A percentile compares a stretch with the other conserved stretches of the same genome.
Evolutionary conservation across 2,329 filamentous ascomycete species (phyloP).

Genomic region (Xylariaceae sp.): DNA sequence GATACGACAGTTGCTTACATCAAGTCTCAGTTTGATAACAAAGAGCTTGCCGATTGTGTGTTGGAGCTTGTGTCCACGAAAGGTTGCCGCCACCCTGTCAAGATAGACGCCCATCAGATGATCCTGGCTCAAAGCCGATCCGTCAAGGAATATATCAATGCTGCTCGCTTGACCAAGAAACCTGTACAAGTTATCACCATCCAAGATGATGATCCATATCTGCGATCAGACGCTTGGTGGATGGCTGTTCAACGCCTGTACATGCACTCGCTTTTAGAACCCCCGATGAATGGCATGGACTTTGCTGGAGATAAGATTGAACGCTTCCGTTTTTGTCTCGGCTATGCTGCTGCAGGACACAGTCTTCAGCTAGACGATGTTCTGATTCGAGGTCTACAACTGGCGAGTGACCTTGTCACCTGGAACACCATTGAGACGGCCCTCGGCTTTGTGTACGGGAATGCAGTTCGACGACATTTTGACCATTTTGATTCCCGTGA

Average conservation of each 20-base stretch:
- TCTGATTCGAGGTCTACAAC: slow-evolving; percentile 55
- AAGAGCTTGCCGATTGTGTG: slow-evolving; percentile 41
- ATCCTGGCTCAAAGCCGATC: slow-evolving; percentile 53
- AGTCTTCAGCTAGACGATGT: slow-evolving; percentile 56
- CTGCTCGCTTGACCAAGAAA: slow-evolving; percentile 33
- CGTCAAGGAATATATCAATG: slow-evolving; percentile 34
- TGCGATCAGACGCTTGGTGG: slow-evolving; percentile 56
- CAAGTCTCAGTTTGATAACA: slow-evolving; percentile 37
- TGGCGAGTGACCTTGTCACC: slow-evolving; percentile 55
- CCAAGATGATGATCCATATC: slow-evolving; percentile 50
- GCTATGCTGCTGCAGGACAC: slow-evolving; percentile 62
- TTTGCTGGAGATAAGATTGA: slow-evolving; percentile 41
- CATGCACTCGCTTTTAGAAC: slow-evolving; percentile 47
- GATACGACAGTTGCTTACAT: slow-evolving; percentile 33
- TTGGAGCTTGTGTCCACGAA: slow-evolving; percentile 40
- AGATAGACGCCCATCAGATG: slow-evolving; percentile 53
- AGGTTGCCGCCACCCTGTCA: slow-evolving; percentile 36
- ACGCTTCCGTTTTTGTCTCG: slow-evolving; percentile 55
- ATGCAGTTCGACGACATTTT: slow-evolving; percentile 32
- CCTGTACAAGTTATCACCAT: slow-evolving; percentile 42
- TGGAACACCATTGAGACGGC: slow-evolving; percentile 63
- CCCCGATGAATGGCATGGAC: slow-evolving; percentile 32
- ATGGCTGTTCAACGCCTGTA: slow-evolving; percentile 58
- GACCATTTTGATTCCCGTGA: slow-evolving; percentile 23
- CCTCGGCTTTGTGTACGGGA: slow-evolving; percentile 56